A percentile compares a stretch with the other conserved stretches of the same genome.
phyloP scores from a whole-genome alignment of 345 rosid species.

The Limnanthes douglasii region DNA sequence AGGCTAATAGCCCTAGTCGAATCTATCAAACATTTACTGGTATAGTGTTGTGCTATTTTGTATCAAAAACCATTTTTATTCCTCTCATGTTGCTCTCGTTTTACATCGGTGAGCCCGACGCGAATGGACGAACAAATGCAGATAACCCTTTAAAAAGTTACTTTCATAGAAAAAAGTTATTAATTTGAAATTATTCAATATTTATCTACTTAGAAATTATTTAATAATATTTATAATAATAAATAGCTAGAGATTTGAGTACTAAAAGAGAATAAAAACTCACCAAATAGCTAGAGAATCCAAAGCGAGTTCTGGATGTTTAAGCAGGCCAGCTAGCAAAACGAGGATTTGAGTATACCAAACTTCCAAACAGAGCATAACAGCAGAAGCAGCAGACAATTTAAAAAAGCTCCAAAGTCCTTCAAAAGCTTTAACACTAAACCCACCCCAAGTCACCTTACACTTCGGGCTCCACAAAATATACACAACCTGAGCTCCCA shows the following conservation, averaged over 20 bases:
- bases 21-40: too few species aligned
- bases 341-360: conserved; percentile 50
- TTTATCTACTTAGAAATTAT: too few species aligned
- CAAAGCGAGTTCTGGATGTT: conserved; percentile 36
- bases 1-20: too few species aligned
- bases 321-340: conserved; percentile 46
- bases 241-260: not conserved
- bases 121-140: too few species aligned
- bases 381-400: conserved; percentile 46
- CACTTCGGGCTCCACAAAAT: conserved; percentile 28
- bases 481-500: conserved; percentile 32
- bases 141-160: too few species aligned
- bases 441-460: conserved; percentile 37
- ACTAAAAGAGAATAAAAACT: not conserved
- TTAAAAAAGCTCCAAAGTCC: conserved; percentile 33
- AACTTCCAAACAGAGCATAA: conserved; percentile 45
- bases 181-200: too few species aligned
- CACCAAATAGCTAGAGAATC: conserved; percentile 48
- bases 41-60: too few species aligned
- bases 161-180: too few species aligned
- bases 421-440: conserved; percentile 32
- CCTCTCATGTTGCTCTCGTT: too few species aligned
- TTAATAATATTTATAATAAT: too few species aligned
- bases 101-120: too few species aligned
- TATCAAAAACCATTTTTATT: too few species aligned